Evolutionary conservation across 2,329 filamentous ascomycete species (phyloP), one percentile per base, ranked within the genome.

Genomic region (Penicillium sp.): DNA sequence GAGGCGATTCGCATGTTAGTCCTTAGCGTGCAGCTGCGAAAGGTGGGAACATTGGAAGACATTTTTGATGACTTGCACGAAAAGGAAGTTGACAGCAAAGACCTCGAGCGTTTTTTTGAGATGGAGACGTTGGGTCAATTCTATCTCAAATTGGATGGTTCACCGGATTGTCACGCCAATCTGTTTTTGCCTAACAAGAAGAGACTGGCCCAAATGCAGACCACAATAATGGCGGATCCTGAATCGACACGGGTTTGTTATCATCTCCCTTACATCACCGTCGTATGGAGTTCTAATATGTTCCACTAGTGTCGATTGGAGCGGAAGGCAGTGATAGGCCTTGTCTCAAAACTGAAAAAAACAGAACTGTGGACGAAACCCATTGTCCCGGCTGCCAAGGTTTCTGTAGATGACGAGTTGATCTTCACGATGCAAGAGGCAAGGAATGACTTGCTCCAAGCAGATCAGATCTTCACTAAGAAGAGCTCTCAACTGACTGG

Each of bases 401-500:
- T 54, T 40, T 33, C 43, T 15, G 41, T 60, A 15, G 47, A 49
- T 23, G 51, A 54, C 25, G 51, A 57, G 23, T 22, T 57, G 29
- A 23, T 49, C 3, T 45, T 40, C 14, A 42, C 46, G 35, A 51
- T 57, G 27, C 25, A 41, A 11, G 46, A 31, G 27, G 43, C 42
- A 18, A 52, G 41, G 12, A 15, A 52, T 15, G 40, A 40, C 5
- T 27, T 56, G 27, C 50, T 48, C 26, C 29, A 56, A 20, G 52
- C 25, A 35, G 37, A 26, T 8, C 14, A 26, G 14, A 26, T 4
- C 4, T 29, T 45, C 23, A 14, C 18, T 8, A 20, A 22, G 37
- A 3, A 22, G 18, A 22, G 9, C n/a, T 22, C 18, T 40, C 37
- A 11, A 22, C 4, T 12, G 4, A 6, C 18, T 14, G 18, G 8